phyloP scores from a whole-genome alignment of 2,329 filamentous ascomycete genomes.

The Coccinonectria pachysandricola region DNA sequence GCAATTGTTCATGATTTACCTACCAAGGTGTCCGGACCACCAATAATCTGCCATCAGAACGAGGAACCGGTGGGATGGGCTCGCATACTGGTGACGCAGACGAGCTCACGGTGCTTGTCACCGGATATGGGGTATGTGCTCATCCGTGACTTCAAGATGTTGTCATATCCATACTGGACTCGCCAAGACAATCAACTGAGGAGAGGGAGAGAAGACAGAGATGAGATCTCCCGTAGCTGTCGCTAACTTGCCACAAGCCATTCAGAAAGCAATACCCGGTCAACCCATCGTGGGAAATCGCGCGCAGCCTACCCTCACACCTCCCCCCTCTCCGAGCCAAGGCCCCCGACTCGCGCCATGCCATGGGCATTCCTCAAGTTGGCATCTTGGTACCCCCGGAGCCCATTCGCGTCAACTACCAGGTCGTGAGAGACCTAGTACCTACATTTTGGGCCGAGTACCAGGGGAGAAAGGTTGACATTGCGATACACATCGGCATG shows the following conservation, averaged over 20 bases:
- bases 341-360: constrained; percentile 21
- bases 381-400: constrained; percentile 54
- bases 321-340: constrained; percentile 43
- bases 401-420: constrained; percentile 63
- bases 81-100: constrained; percentile 28
- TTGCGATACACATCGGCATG: constrained; percentile 73
- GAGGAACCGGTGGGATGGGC: constrained; percentile 23
- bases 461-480: constrained; percentile 41
- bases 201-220: too few relatives aligned
- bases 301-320: constrained; percentile 53
- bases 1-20: too few relatives aligned
- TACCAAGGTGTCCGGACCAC: too few relatives aligned
- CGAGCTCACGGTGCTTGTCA: constrained; percentile 49
- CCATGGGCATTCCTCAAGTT: constrained; percentile 33
- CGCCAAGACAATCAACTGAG: too few relatives aligned
- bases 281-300: constrained; percentile 78
- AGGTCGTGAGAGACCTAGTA: constrained; percentile 50
- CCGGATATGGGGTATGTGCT: constrained; percentile 47
- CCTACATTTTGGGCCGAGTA: constrained; percentile 48
- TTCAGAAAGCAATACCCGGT: constrained; percentile 61
- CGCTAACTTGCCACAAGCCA: constrained; percentile 42
- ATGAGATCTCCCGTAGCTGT: too few relatives aligned
- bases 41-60: too few relatives aligned
- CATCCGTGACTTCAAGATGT: too few relatives aligned
- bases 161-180: too few relatives aligned